Percentiles rank a stretch among this genome's conserved stretches.
Conservation (phyloP, 441 rosid genomes). For the Syzygium syzygioides region DNA sequence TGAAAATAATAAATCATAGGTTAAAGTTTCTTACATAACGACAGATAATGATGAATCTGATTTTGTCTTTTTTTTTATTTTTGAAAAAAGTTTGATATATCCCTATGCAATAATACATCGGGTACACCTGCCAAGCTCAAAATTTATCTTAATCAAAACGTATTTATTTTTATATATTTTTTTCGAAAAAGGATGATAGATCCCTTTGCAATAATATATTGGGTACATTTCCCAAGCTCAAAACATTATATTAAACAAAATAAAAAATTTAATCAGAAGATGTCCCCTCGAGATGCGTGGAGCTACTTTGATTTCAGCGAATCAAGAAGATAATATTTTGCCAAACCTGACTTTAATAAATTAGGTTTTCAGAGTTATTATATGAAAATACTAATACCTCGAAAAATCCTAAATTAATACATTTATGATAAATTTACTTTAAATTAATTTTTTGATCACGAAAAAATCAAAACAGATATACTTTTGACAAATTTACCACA, state of each 20-base stretch:
- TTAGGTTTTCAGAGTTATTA: background rate
- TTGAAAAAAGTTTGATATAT: background rate
- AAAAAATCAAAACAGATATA: rapidly evolving
- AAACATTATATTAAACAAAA: background rate
- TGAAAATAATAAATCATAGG: background rate
- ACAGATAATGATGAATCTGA: background rate
- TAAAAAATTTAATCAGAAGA: background rate
- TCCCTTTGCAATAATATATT: background rate
- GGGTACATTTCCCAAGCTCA: background rate
- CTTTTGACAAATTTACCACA: rapidly evolving
- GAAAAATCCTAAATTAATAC: rapidly evolving
- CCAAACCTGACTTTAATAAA: background rate
- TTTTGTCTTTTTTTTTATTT: background rate
- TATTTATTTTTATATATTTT: background rate
- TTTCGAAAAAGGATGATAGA: background rate
- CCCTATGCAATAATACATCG: background rate
- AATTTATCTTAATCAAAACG: background rate
- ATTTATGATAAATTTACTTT: rapidly evolving
- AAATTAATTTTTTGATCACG: rapidly evolving
- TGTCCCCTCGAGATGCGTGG: background rate
- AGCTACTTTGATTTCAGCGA: background rate
- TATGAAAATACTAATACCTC: rapidly evolving
- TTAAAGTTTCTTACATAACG: background rate
- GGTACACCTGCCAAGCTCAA: background rate
- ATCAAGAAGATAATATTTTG: background rate